Percentiles rank a stretch among this genome's conserved stretches.
phyloP scores from a whole-genome alignment of 495 filamentous ascomycete species.

The Tuber indicum region DNA sequence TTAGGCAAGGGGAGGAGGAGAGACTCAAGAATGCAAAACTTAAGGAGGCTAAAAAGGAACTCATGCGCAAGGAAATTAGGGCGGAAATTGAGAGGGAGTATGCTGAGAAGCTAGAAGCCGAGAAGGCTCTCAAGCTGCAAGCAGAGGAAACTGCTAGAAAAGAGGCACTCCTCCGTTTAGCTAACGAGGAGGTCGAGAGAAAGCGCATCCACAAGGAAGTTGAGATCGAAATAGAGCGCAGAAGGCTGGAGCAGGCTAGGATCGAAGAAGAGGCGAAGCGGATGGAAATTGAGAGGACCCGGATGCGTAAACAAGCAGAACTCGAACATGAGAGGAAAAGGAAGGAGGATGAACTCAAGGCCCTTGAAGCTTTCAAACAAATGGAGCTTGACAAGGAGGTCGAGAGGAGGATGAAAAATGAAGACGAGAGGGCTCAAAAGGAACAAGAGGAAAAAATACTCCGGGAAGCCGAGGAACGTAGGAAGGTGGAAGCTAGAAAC shows the following conservation, averaged over 20 bases:
- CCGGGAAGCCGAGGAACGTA: constrained; percentile 22
- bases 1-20: constrained; percentile 7
- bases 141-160: constrained; percentile 14
- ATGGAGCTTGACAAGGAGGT: constrained; percentile 19
- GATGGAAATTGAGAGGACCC: constrained; percentile 17
- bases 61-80: constrained; percentile 39
- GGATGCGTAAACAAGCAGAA: constrained; percentile 20
- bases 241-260: constrained; percentile 16
- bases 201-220: constrained; percentile 25
- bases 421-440: constrained; percentile 5
- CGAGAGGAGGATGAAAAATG: constrained; percentile 16
- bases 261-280: constrained; percentile 19
- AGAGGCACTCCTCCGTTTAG: constrained; percentile 11
- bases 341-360: constrained; percentile 16
- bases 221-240: constrained; percentile 23
- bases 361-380: constrained; percentile 12
- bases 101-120: constrained; percentile 11
- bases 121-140: constrained; percentile 10
- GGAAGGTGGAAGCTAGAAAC: constrained; percentile 18
- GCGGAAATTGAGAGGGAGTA: constrained; percentile 29
- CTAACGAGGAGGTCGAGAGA: constrained; percentile 20
- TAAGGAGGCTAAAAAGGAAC: constrained; percentile 30
- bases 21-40: constrained; percentile 26
- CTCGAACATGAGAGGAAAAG: constrained; percentile 19
- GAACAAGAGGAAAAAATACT: constrained; percentile 22